Percentiles rank a stretch among this genome's conserved stretches.
These are phyloP conservation scores for Boletus subparvulus DNA, from an alignment of 768 basidiomycete species.

Conservation along the genomic window DNA sequence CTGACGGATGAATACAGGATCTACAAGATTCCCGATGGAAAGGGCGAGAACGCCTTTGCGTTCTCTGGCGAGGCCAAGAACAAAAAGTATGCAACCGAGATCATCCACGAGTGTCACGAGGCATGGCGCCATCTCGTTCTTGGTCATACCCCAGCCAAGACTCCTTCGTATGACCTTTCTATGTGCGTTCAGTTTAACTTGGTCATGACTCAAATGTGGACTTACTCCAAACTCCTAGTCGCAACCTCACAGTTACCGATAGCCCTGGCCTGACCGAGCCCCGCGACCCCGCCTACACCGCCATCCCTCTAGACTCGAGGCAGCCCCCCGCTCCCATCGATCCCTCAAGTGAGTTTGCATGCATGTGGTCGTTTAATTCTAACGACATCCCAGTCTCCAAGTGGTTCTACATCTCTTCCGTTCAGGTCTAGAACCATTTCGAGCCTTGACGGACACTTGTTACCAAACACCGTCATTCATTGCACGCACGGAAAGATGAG, in stretches of 20 bases:
- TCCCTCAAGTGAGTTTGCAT: constrained; percentile 66
- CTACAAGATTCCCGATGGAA: constrained; percentile 95
- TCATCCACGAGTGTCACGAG: constrained; percentile 98
- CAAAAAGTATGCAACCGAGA: constrained; percentile 99
- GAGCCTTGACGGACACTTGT: not conserved
- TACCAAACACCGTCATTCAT: not conserved
- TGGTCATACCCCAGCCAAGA: constrained; percentile 77
- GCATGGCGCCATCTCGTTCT: constrained; percentile 93
- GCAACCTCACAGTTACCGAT: constrained; percentile 73
- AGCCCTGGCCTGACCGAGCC: constrained; percentile 59
- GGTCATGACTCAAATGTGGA: not conserved
- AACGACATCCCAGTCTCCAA: constrained; percentile 62
- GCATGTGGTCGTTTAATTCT: not conserved
- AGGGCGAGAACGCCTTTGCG: constrained; percentile 97
- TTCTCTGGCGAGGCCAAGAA: constrained; percentile 99
- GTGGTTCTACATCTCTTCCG: constrained; percentile 94
- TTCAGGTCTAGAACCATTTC: constrained; percentile 55
- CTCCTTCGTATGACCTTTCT: constrained; percentile 69
- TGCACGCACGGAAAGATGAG: too few species aligned
- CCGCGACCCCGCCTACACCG: constrained; percentile 61
- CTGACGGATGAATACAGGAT: constrained; percentile 49
- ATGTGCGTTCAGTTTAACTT: constrained; percentile 57
- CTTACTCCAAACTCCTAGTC: constrained; percentile 43
- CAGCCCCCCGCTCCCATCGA: constrained; percentile 88
- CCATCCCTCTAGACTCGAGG: constrained; percentile 75